Base-by-base conservation (phyloP, 306 rosid genomes). In the Begonia fuchsioides region DNA sequence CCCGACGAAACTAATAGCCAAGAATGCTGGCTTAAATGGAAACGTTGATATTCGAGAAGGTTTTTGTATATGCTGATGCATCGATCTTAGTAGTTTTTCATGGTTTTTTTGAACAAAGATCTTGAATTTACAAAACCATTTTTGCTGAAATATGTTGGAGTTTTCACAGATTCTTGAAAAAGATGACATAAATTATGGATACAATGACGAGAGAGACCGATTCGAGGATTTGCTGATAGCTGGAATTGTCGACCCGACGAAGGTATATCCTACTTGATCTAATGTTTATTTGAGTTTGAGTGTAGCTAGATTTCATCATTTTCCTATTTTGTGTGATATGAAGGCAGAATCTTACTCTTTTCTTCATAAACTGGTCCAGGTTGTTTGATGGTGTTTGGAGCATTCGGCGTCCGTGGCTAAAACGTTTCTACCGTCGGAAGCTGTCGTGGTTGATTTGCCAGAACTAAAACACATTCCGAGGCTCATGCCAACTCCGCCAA, bases 21-120 rank as follows among this genome's bases (percentile, higher is more conserved):
- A 85, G 70, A 88, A 88, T 65, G 95, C 97, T 9, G 95, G 95
- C 49, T 82, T 65, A 48, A 88, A 83, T 71, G 95, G 97, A 71
- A 84, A 40, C 59, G 76, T 81, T 41, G 84, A 81, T 56, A 68
- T 88, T n/a, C 44, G 76, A 88, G 47, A 81, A 81, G 93, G 97
- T 88, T 45, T 61, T 53, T 60, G 5, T 26, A 39, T 59, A 48
- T 43, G 63, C 66, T 32, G 68, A 70, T 52, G 52, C 40, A 38
- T 49, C 46, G 52, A 57, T 57, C 71, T 44, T 56, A 15, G 50
- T 41, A 63, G 32, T 54, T 35, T 13, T 55, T 51, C 49, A 38
- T 43, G 49, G 38, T 63, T 20, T 20, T n/a, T 45, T 50, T 13
- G 11, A 48, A 54, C 38, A 38, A 38, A 32, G 39, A 63, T 55